These are phyloP conservation scores for Pleomassaria siparia DNA, from an alignment of 2,329 filamentous ascomycete species.

Conservation along the genomic window DNA sequence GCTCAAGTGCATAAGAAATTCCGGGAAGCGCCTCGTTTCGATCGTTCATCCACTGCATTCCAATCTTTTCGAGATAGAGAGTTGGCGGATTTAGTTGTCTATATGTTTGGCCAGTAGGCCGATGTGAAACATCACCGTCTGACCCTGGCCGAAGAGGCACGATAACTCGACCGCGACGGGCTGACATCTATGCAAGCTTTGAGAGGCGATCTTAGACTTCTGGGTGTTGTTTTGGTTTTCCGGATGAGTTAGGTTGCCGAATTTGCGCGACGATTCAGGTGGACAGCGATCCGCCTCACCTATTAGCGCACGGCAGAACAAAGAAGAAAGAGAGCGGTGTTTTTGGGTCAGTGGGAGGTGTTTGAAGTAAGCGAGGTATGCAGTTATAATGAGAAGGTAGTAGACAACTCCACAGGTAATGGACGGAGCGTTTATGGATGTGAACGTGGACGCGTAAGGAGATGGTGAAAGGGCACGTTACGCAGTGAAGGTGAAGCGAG, in stretches of 20 bases:
- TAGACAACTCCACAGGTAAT: not conserved
- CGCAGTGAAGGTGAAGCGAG: not conserved
- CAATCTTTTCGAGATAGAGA: constrained; percentile 52
- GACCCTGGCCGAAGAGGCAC: constrained; percentile 32
- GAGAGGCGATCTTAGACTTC: not conserved
- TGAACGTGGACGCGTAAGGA: not conserved
- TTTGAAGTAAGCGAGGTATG: too few species aligned
- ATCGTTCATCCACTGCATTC: constrained; percentile 50
- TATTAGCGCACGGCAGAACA: not conserved
- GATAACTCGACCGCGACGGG: constrained; percentile 8
- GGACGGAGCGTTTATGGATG: not conserved
- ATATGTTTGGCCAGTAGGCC: constrained; percentile 23
- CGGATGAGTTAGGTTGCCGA: too few species aligned
- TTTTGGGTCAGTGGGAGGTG: not conserved
- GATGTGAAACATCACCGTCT: constrained; percentile 40
- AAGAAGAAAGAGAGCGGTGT: not conserved
- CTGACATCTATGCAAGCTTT: not conserved
- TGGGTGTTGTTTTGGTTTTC: too few species aligned
- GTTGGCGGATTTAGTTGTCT: constrained; percentile 43
- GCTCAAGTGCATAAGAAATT: constrained; percentile 53
- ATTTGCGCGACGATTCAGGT: too few species aligned
- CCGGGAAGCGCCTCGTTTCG: constrained; percentile 40
- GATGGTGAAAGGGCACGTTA: not conserved
- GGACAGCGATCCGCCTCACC: too few species aligned
- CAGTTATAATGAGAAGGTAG: not conserved